Percentiles rank a stretch among this genome's conserved stretches.
Evolutionary conservation across 345 rosid genomes (phyloP).

Genomic region (Gossypioides kirkii): DNA sequence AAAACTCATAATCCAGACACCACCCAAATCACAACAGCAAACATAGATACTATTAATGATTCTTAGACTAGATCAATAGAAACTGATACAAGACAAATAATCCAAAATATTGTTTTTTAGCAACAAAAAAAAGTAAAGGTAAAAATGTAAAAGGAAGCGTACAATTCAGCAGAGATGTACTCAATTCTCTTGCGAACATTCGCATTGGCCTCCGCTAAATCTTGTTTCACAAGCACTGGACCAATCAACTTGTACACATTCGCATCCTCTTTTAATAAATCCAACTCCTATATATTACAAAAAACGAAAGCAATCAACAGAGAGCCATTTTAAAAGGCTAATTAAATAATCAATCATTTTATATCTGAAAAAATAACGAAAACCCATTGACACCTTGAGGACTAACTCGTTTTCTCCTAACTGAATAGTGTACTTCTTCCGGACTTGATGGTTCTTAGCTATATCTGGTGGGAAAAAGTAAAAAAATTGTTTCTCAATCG

Average conservation of each 20-base stretch:
- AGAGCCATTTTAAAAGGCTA: neutral
- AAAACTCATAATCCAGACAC: neutral
- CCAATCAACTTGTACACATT: conserved; percentile 93
- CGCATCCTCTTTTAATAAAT: conserved; percentile 78
- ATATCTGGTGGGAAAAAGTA: conserved; percentile 40
- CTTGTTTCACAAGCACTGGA: conserved; percentile 95
- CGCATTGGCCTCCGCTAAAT: conserved; percentile 94
- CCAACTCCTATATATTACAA: conserved; percentile 58
- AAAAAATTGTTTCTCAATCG: neutral
- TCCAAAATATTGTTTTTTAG: neutral
- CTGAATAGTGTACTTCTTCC: conserved; percentile 91
- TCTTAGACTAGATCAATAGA: neutral
- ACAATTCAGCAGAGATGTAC: conserved; percentile 90
- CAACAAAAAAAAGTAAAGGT: neutral
- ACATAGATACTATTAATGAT: neutral
- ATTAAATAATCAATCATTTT: neutral
- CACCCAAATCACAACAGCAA: neutral
- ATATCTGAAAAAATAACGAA: neutral
- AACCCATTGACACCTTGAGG: conserved; percentile 50
- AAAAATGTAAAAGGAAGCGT: conserved; percentile 15
- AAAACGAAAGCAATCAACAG: neutral
- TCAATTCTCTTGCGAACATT: conserved; percentile 92
- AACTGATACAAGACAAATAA: neutral
- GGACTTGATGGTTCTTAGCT: conserved; percentile 81
- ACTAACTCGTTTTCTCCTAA: conserved; percentile 97